phyloP scores from a whole-genome alignment of 306 rosid genomes.

The Prunus mongolica region DNA sequence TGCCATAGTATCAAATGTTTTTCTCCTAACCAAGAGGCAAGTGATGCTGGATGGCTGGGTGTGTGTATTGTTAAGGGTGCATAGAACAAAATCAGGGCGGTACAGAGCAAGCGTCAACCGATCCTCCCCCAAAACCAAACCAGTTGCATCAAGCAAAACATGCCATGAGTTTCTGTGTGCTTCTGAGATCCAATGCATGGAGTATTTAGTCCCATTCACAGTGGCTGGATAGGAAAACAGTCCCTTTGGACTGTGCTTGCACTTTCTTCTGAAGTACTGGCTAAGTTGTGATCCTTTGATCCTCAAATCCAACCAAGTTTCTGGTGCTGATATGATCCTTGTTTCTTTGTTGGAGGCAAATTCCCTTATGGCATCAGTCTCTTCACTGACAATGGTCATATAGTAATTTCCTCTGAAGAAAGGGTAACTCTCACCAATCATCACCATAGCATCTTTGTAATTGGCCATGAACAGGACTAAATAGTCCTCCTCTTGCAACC shows the following conservation, averaged over 20 bases:
- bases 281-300: slow-evolving; percentile 46
- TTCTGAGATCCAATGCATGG: slow-evolving; percentile 38
- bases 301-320: slow-evolving; percentile 43
- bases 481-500: slow-evolving; percentile 35
- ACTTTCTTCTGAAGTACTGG: slow-evolving; percentile 36
- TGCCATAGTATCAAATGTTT: slow-evolving; percentile 31
- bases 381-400: slow-evolving; percentile 30
- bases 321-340: slow-evolving; percentile 36
- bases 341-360: slow-evolving; percentile 33
- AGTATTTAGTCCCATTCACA: slow-evolving; percentile 11
- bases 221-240: slow-evolving; percentile 31
- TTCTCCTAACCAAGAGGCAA: slow-evolving; percentile 36
- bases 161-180: slow-evolving; percentile 42
- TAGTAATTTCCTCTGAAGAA: slow-evolving; percentile 38
- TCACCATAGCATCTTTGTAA: slow-evolving; percentile 37
- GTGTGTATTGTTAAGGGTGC: slow-evolving; percentile 29
- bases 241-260: slow-evolving; percentile 31
- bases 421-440: slow-evolving; percentile 45
- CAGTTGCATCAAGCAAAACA: slow-evolving; percentile 35
- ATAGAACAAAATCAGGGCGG: slow-evolving; percentile 32
- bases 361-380: slow-evolving; percentile 28
- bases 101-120: slow-evolving; percentile 24
- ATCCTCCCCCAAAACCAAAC: slow-evolving; percentile 27
- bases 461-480: slow-evolving; percentile 31
- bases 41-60: slow-evolving; percentile 28